Conservation (phyloP, 441 rosid species). For the Monsonia emarginata region DNA sequence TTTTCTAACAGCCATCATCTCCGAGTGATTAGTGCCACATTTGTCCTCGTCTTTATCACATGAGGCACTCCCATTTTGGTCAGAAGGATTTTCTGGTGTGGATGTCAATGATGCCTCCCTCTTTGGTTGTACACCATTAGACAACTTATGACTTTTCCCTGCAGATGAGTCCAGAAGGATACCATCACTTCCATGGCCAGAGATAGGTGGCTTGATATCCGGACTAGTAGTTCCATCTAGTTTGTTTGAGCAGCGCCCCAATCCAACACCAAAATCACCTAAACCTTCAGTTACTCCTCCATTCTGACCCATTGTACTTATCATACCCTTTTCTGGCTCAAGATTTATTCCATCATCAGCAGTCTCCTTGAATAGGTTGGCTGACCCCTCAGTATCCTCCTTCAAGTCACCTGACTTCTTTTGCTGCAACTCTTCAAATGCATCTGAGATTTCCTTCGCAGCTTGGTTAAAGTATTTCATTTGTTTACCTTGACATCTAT, state of each 20-base stretch:
- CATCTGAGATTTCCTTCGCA: conserved; percentile 67
- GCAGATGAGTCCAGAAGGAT: conserved; percentile 29
- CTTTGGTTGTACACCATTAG: conserved; percentile 27
- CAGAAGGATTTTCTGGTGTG: conserved; percentile 26
- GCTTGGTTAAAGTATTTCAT: conserved; percentile 68
- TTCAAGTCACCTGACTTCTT: conserved; percentile 36
- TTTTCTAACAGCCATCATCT: background rate
- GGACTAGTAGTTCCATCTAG: conserved; percentile 34
- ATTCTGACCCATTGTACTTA: conserved; percentile 18
- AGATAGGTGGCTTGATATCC: conserved; percentile 40
- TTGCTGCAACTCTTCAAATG: conserved; percentile 56
- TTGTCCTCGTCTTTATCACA: conserved; percentile 26
- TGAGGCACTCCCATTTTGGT: conserved; percentile 27
- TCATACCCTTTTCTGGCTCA: conserved; percentile 27
- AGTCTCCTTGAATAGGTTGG: conserved; percentile 30
- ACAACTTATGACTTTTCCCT: conserved; percentile 31
- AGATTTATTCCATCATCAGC: conserved; percentile 35
- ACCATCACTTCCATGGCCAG: conserved; percentile 27
- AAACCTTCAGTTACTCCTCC: conserved; percentile 28
- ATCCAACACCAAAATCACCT: conserved; percentile 30
- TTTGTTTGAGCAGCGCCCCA: conserved; percentile 27
- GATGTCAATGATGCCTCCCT: conserved; percentile 25
- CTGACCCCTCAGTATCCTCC: conserved; percentile 34
- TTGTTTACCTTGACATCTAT: conserved; percentile 58
- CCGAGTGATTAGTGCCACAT: conserved; percentile 21